Conservation (phyloP, 148 eudicot genomes). For the Fagopyrum esculentum region DNA sequence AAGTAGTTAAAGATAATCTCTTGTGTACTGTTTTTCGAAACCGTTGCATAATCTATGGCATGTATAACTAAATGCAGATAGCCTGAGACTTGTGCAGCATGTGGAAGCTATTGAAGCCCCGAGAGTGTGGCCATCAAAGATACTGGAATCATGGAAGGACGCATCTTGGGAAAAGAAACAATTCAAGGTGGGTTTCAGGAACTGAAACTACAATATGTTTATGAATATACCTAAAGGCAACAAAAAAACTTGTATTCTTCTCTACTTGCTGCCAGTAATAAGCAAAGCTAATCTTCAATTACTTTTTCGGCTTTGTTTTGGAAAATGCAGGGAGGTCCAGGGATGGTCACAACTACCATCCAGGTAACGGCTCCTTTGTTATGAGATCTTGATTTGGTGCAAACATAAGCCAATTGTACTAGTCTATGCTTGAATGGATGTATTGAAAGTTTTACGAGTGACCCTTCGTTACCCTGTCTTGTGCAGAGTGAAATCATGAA, state of each 20-base stretch:
- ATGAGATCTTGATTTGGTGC: neutral
- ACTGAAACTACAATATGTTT: neutral
- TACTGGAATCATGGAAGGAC: slow-evolving; percentile 53
- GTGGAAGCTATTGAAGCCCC: slow-evolving; percentile 75
- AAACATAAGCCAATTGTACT: neutral
- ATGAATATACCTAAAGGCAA: neutral
- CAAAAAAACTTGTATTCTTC: neutral
- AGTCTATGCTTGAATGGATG: neutral
- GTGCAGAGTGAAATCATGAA: slow-evolving; percentile 54
- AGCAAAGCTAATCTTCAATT: neutral
- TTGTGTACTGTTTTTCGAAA: neutral
- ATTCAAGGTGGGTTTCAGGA: slow-evolving; percentile 37
- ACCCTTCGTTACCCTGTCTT: neutral
- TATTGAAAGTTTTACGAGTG: neutral
- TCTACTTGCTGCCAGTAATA: neutral
- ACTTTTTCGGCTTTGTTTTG: slow-evolving; percentile 11
- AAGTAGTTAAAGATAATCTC: neutral
- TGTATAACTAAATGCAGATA: slow-evolving; percentile 30
- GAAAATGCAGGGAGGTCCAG: slow-evolving; percentile 51
- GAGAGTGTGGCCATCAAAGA: slow-evolving; percentile 33
- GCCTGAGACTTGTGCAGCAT: slow-evolving; percentile 78
- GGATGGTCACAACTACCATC: slow-evolving; percentile 48
- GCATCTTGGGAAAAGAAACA: slow-evolving; percentile 55
- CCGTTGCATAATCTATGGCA: neutral
- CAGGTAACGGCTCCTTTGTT: slow-evolving; percentile 37